These are phyloP conservation scores for Didymella pomorum DNA, from an alignment of 2,329 filamentous ascomycete species.

Conservation along the genomic window DNA sequence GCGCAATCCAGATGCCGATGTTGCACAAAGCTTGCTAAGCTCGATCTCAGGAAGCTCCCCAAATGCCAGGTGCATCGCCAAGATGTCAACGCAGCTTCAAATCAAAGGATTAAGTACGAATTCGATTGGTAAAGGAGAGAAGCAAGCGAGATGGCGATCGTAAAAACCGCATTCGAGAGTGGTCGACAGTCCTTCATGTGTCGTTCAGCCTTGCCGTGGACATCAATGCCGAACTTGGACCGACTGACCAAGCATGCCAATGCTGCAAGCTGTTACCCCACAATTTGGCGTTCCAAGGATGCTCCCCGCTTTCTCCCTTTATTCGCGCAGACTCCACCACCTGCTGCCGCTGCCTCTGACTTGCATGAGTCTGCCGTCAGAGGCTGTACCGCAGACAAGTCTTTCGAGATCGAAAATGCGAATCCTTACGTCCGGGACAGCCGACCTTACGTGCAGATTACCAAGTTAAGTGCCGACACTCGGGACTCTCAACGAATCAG, in stretches of 20 bases:
- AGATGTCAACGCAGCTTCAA: not conserved
- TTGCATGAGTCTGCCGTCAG: constrained; percentile 39
- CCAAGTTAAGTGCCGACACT: not conserved
- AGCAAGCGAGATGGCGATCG: too few species aligned
- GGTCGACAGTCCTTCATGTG: constrained; percentile 1
- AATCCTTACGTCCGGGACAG: not conserved
- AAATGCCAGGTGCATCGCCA: not conserved
- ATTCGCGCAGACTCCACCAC: constrained; percentile 32
- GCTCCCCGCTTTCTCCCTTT: constrained; percentile 48
- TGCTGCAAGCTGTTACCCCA: constrained; percentile 48
- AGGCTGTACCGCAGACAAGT: constrained; percentile 17
- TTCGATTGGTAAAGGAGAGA: not conserved
- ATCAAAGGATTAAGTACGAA: not conserved
- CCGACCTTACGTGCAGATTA: not conserved
- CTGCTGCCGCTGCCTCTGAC: constrained; percentile 40
- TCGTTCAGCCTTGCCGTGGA: constrained; percentile 38
- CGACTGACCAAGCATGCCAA: constrained; percentile 31
- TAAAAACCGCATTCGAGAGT: not conserved
- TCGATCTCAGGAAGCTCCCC: not conserved
- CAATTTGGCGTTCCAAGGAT: constrained; percentile 45
- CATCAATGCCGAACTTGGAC: constrained; percentile 33
- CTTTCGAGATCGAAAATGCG: not conserved
- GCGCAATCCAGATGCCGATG: constrained; percentile 8
- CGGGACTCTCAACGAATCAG: not conserved
- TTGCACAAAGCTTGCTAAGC: not conserved